phyloP scores from a whole-genome alignment of 1,284 basidiomycete species.

The Cryptococcus depauperatus region DNA sequence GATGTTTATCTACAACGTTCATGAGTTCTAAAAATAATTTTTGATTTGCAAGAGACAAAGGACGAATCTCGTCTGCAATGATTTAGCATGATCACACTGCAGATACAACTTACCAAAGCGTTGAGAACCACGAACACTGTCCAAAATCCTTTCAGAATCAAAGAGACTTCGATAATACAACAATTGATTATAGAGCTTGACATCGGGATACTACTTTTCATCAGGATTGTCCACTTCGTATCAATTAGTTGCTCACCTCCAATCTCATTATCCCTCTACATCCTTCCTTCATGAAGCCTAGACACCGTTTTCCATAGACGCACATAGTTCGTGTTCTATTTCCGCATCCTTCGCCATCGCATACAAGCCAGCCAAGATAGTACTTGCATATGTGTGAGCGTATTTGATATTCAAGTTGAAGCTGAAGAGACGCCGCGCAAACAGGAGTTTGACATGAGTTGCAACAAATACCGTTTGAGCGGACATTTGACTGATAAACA shows the following conservation, averaged over 20 bases:
- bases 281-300: slow-evolving; percentile 48
- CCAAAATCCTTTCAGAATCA: slow-evolving; percentile 58
- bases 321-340: slow-evolving; percentile 77
- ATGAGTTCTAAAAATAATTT: slow-evolving; percentile 52
- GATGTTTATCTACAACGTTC: slow-evolving; percentile 62
- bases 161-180: slow-evolving; percentile 73
- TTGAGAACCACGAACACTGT: slow-evolving; percentile 50
- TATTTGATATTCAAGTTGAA: slow-evolving; percentile 81
- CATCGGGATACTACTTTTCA: slow-evolving; percentile 64
- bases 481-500: not conserved
- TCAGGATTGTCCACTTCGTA: not conserved
- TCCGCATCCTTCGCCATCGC: slow-evolving; percentile 77
- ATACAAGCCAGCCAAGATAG: slow-evolving; percentile 82
- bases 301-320: slow-evolving; percentile 77
- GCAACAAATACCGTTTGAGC: slow-evolving; percentile 50
- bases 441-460: slow-evolving; percentile 55
- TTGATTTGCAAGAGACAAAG: slow-evolving; percentile 51
- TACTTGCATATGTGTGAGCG: slow-evolving; percentile 68
- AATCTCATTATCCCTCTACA: slow-evolving; percentile 65
- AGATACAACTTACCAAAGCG: slow-evolving; percentile 53
- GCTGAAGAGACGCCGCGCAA: slow-evolving; percentile 56
- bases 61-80: slow-evolving; percentile 50
- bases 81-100: not conserved
- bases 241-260: slow-evolving; percentile 58
- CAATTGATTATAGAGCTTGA: slow-evolving; percentile 75